Base-by-base conservation (phyloP, 306 rosid species). In the Vachellia pachyceras region DNA sequence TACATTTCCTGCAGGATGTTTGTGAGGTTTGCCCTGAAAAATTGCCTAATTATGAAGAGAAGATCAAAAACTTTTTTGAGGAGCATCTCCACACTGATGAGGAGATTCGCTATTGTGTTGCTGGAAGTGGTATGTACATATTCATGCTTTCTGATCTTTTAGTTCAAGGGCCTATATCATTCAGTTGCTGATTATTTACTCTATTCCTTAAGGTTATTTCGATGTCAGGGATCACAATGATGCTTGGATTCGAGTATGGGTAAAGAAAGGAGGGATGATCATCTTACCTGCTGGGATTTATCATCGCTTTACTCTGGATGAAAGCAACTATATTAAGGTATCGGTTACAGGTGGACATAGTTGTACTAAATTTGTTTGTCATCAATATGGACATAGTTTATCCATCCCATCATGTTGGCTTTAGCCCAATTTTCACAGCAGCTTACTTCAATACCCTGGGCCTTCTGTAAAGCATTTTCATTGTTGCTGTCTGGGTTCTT, bases 11-110 rank as follows among this genome's bases (percentile, higher is more conserved):
- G 70, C 80, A 96, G 99, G 99, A 96, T 91, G 88, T 96, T 72
- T 92, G 94, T 86, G 99, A 96, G 84, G 88, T 96, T 83, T 89
- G 88, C 85, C 99, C 97, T 4, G 98, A 94, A 83, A 96, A 92
- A 84, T 85, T 96, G 76, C 98, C 98, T 72, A 96, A 96, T 75
- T 96, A 96, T 84, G 98, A 96, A 74, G 90, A 86, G 91, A 96
- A 96, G 92, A 90, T 96, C 80, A 96, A 92, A 75, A 89, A 6
- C 80, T 96, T 96, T 58, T 96, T 87, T 61, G 98, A 92, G 81
- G 99, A 96, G 79, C 99, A 96, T 77, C 95, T 96, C 80, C 98
- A 96, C 86, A 92, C 92, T 8, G 99, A 96, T 54, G 99, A 96
- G 90, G 98, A 96, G 91, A 96, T 96, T 83, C 95, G 99, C 76